Base-by-base conservation (phyloP, 1,284 basidiomycete genomes). In the Cutaneotrichosporon sp. region DNA sequence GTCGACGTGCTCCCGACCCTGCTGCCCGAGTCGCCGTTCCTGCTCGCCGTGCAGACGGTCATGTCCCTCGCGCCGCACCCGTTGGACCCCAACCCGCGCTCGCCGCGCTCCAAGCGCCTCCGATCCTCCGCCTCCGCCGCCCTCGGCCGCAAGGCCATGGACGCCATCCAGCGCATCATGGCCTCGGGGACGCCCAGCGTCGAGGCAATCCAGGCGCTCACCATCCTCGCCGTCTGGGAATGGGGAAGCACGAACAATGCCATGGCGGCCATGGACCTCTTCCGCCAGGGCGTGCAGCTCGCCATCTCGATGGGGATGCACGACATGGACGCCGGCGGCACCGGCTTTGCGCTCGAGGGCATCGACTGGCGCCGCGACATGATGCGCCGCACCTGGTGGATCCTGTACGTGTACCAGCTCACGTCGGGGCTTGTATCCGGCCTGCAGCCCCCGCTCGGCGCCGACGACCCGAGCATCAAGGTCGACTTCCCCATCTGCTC, bases 331-430 rank as follows among this genome's bases (percentile, higher is more conserved):
- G 67, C 68, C 51, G 49, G 33, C 14, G 31, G 52, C 51, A 56
- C 50, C 9, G 58, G 58, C 13, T 56, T 54, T 24, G 56, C 68
- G 1, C 56, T 78, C n/a, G 77, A 80, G 55, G 79, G 74, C 10
- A 68, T 69, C 24, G 74, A 78, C 56, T 77, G 79, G 73, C 58
- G 59, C 38, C 67, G 65, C 25, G 79, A 81, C 60, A 73, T 77
- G 72, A 71, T 71, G 11, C 65, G 79, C 52, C 65, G 79, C 54
- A 77, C 77, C 1, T 81, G 79, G 79, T 81, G 79, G 79, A 63
- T 71, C 1, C 67, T 72, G 13, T 81, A 75, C 62, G 69, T 65
- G 13, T 71, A 68, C n/a, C 75, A 79, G 60, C 60, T 78, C 29
- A 68, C 58, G 2, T 61, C 66, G 7, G 59, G 69, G 1, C 59